Evolutionary conservation across 192 early-diverging fungal genomes (phyloP), one percentile per base, ranked within the genome.

Genomic region (Mortierella antarctica): DNA sequence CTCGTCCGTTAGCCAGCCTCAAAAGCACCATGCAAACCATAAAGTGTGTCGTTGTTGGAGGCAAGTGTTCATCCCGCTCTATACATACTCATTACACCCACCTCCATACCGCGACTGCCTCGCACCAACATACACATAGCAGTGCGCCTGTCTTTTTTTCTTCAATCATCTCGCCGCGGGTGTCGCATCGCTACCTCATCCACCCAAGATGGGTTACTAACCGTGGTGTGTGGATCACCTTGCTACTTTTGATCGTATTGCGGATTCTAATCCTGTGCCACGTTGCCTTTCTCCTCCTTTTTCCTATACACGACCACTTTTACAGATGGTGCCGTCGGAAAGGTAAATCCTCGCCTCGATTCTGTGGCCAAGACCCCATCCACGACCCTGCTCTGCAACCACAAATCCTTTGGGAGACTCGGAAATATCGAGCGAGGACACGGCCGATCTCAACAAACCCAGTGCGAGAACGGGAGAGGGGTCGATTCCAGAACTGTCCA

Each of bases 41-140:
- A 68, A 94, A 94, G 84, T 94, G 93, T 83, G 91, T 92, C 47
- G 92, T 93, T 57, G 92, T 93, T 20, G 92, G 92, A 67, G 74
- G 74, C 74, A 76, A 76, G 74, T 76, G 21, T 31, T 18, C 21
- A 14, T n/a, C 40, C 45, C 65, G 46, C 54, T 10, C 42, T 23
- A 23, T 40, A 42, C 53, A n/a, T 8, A n/a, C 17, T 20, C 41
- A 18, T 41, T 13, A 60, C 57, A 31, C 57, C 5, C 68, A 60
- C 57, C 2, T n/a, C 15, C 57, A 42, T 58, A 14, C 46, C 3
- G 31, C 31, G 31, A 31, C 67, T 18, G 13, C 41, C 57, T 1
- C 39, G 46, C 52, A 7, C n/a, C 44, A 13, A 2, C 49, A 53
- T 42, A 13, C 53, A 17, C 53, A 7, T 56, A 17, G 31, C 31